These are phyloP conservation scores for Debaryomyces castellii DNA, from an alignment of 805 yeast genomes.

Conservation along the genomic window DNA sequence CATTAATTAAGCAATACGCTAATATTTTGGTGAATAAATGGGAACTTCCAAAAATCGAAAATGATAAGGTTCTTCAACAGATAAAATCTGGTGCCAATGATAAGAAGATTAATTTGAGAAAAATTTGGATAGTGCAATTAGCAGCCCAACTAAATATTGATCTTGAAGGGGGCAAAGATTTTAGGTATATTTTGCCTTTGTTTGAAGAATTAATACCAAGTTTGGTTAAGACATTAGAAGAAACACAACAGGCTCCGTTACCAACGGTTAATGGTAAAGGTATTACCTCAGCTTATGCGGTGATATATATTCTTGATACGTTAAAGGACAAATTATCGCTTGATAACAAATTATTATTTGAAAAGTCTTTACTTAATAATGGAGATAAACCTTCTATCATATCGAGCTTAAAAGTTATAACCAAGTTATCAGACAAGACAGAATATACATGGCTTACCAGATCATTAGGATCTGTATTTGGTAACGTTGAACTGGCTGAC, in stretches of 20 bases:
- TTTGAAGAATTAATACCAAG: constrained; percentile 18
- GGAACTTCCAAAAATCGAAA: constrained; percentile 13
- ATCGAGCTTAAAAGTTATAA: constrained; percentile 45
- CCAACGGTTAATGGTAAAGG: constrained; percentile 52
- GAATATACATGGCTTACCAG: constrained; percentile 56
- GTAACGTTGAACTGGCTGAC: constrained; percentile 9
- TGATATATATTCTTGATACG: constrained; percentile 22
- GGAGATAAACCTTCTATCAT: constrained; percentile 51
- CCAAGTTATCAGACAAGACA: constrained; percentile 44
- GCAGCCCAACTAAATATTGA: constrained; percentile 30
- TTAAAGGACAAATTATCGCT: constrained; percentile 12
- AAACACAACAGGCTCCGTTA: constrained; percentile 51
- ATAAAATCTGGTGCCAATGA: constrained; percentile 64
- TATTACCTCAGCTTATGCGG: constrained; percentile 55
- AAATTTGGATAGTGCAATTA: constrained; percentile 63
- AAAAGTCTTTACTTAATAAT: constrained; percentile 31
- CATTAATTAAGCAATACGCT: constrained; percentile 48
- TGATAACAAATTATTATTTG: constrained; percentile 26
- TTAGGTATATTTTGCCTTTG: constrained; percentile 11
- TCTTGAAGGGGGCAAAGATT: constrained; percentile 10
- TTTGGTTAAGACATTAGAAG: constrained; percentile 32
- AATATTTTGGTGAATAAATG: constrained; percentile 19
- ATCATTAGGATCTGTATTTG: constrained; percentile 39
- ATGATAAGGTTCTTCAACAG: constrained; percentile 20
- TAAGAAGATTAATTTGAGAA: constrained; percentile 59